Conservation (phyloP, 78 protist genomes). For the Capsaspora owczarzaki region DNA sequence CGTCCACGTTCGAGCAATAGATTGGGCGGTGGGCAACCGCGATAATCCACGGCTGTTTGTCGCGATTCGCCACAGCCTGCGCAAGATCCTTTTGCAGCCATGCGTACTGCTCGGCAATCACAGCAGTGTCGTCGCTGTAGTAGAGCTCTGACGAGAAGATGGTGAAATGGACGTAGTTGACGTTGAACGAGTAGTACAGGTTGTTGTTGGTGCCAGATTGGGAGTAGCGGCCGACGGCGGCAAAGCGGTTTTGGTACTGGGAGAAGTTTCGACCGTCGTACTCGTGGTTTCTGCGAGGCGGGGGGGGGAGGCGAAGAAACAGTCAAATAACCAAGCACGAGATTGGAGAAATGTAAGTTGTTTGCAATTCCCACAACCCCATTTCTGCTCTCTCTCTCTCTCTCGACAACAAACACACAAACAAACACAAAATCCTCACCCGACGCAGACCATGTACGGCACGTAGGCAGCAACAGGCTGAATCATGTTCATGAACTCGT, state of each 20-base stretch:
- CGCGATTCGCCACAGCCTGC: background rate
- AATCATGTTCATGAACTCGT: constrained; percentile 7
- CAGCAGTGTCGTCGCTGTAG: background rate
- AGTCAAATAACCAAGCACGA: too few relatives aligned
- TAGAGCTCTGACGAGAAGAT: background rate
- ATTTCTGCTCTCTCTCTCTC: too few relatives aligned
- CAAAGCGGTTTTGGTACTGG: too few relatives aligned
- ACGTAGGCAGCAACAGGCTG: constrained; percentile 20
- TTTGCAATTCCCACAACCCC: too few relatives aligned
- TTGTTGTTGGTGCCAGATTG: background rate
- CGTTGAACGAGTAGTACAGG: background rate
- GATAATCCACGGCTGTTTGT: background rate
- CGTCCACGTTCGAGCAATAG: background rate
- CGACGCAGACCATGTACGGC: constrained; percentile 21
- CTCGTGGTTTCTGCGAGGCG: too few relatives aligned
- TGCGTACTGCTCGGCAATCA: background rate
- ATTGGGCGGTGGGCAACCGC: background rate
- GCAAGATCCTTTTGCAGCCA: background rate
- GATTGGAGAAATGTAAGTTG: too few relatives aligned
- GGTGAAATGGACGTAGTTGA: background rate
- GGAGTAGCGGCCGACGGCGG: too few relatives aligned
- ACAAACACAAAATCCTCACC: too few relatives aligned
- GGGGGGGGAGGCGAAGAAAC: too few relatives aligned
- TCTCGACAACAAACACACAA: too few relatives aligned
- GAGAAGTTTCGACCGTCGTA: too few relatives aligned